Base-by-base conservation (phyloP, 768 basidiomycete genomes). In the Phlebiopsis flavidoalba region DNA sequence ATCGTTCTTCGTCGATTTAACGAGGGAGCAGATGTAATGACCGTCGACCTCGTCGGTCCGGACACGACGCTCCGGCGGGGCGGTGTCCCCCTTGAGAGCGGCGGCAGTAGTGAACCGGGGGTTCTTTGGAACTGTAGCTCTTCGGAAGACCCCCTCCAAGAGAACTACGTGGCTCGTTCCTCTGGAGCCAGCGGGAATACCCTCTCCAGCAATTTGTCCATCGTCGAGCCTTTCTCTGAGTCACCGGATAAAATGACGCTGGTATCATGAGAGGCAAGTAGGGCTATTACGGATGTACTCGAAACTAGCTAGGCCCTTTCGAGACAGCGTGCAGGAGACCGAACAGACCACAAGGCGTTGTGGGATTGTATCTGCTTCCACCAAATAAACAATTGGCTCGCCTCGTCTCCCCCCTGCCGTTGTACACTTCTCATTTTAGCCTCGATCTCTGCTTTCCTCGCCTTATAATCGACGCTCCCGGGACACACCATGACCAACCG, bases 281-380 rank as follows among this genome's bases (percentile, higher is more conserved):
- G 10, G 55, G 57, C 60, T n/a, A n/a, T 51, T 49, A 61, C 60
- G 26, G 21, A 61, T 53, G 35, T 51, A 47, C 15, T 46, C 24
- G n/a, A n/a, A n/a, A 15, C 56, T 51, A 24, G 60, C 60, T 45
- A n/a, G 48, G 55, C 3, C 56, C 60, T 17, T 61, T 61, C 7
- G 48, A 51, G 17, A 61, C 49, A 8, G 40, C 49, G 35, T 61
- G 60, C 31, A 61, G 56, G 21, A 61, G 57, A 8, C 60, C 60
- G n/a, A 57, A 61, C n/a, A 61, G 49, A 3, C 60, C 60, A 21
- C 60, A 61, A n/a, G 8, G 60, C 60, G 19, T 61, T 61, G 50
- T 61, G 35, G n/a, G n/a, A n/a, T n/a, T 4, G 57, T 61, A 55
- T 61, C 60, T 61, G 60, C 46, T 48, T 61, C 40, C 48, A 61